phyloP scores from a whole-genome alignment of 1,284 basidiomycete genomes.

The Singerocomus inundabilis region DNA sequence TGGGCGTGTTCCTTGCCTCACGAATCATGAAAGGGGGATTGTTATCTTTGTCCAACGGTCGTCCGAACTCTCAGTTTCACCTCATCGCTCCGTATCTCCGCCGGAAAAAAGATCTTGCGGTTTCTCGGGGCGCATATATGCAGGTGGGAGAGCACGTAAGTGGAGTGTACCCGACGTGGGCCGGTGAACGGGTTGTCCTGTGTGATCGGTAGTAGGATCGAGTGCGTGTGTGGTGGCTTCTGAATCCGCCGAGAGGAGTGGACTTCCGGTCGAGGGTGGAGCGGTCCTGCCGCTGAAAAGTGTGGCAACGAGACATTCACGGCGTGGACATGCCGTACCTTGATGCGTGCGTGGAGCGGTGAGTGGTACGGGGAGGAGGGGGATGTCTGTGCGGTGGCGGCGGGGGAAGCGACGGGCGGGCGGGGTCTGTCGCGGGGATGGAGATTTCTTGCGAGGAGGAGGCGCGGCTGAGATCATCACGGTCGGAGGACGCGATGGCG shows the following conservation, averaged over 20 bases:
- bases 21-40: neutral
- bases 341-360: constrained; percentile 7
- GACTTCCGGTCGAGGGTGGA: neutral
- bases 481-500: neutral
- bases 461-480: too few species aligned
- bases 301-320: constrained; percentile 12
- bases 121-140: too few species aligned
- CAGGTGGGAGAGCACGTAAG: too few species aligned
- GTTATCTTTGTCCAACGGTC: neutral
- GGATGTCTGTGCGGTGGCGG: constrained; percentile 30
- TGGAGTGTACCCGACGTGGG: too few species aligned
- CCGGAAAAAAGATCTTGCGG: constrained; percentile 13
- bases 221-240: too few species aligned
- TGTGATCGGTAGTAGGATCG: too few species aligned
- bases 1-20: constrained; percentile 5
- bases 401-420: constrained; percentile 20
- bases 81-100: constrained; percentile 22
- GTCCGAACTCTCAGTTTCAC: neutral
- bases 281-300: constrained; percentile 5
- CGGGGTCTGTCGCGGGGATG: neutral
- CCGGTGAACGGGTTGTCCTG: too few species aligned
- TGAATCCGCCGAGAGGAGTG: too few species aligned
- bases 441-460: too few species aligned
- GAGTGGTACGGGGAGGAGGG: too few species aligned
- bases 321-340: constrained; percentile 10